Conservation (phyloP, 805 yeast species). For the Wickerhamomyces rabaulensis region DNA sequence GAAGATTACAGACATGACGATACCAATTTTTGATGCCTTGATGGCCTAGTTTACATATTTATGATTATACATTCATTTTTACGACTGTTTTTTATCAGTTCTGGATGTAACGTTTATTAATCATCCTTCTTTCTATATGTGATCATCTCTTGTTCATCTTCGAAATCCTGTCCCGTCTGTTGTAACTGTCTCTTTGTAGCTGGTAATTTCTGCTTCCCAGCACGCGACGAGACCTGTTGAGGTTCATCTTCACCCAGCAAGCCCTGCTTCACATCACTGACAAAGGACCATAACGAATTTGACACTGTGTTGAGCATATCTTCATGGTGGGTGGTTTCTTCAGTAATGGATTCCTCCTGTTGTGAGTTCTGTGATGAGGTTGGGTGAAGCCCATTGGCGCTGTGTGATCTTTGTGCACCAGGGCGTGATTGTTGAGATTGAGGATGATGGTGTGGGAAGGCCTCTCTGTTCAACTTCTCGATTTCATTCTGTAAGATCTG, state of each 20-base stretch:
- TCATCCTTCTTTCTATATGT: slow-evolving; percentile 7
- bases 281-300: slow-evolving; percentile 44
- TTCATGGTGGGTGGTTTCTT: slow-evolving; percentile 4
- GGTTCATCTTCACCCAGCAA: slow-evolving; percentile 31
- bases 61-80: not conserved
- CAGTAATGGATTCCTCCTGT: not conserved
- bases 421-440: slow-evolving; percentile 1
- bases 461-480: slow-evolving; percentile 39
- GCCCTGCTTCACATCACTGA: slow-evolving; percentile 42
- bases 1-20: slow-evolving; percentile 24
- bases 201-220: not conserved
- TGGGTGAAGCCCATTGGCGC: not conserved
- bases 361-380: slow-evolving; percentile 1
- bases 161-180: too few relatives aligned
- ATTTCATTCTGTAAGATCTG: slow-evolving; percentile 60
- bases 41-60: not conserved
- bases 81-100: not conserved
- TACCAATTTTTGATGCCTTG: slow-evolving; percentile 13
- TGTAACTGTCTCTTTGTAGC: slow-evolving; percentile 1
- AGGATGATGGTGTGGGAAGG: slow-evolving; percentile 8
- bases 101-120: not conserved
- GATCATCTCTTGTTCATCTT: slow-evolving; percentile 20
- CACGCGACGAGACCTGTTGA: not conserved
- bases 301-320: slow-evolving; percentile 33
- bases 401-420: not conserved